Evolutionary conservation across 257 asterid genomes (phyloP).

Genomic region (Linderniella brevidens): DNA sequence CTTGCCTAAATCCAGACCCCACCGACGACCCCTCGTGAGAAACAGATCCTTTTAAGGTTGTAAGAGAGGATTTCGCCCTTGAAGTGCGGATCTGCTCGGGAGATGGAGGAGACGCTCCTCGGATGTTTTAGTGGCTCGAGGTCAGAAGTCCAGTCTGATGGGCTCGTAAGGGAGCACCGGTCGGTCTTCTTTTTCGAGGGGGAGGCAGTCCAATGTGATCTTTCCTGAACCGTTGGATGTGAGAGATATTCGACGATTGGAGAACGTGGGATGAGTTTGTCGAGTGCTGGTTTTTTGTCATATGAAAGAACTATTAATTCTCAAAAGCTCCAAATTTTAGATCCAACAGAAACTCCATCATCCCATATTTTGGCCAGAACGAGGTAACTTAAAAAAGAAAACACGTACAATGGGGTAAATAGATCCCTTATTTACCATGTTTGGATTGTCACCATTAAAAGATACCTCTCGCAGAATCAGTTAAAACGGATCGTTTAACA

Average conservation of each 20-base stretch:
- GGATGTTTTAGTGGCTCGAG: constrained; percentile 21
- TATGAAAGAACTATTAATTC: no score
- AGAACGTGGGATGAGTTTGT: no score
- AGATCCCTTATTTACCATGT: not conserved
- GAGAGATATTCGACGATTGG: no score
- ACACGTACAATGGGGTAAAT: no score
- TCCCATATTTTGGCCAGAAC: no score
- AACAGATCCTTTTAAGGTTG: constrained; percentile 78
- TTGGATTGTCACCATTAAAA: no score
- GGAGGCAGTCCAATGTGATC: constrained; percentile 61
- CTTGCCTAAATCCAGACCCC: constrained; percentile 86
- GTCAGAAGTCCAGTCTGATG: constrained; percentile 24
- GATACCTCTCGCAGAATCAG: no score
- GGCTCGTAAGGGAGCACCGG: constrained; percentile 21
- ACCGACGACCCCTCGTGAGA: constrained; percentile 78
- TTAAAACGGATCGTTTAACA: no score
- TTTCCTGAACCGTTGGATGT: constrained; percentile 63
- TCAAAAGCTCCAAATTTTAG: no score
- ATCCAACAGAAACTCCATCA: no score
- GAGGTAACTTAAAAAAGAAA: no score
- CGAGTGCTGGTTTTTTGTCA: no score
- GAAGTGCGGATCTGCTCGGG: constrained; percentile 72
- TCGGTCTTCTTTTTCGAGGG: constrained; percentile 23
- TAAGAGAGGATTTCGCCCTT: constrained; percentile 81
- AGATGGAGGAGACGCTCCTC: constrained; percentile 85